These are phyloP conservation scores for Tilletia horrida DNA, from an alignment of 1,284 basidiomycete species.

Conservation along the genomic window DNA sequence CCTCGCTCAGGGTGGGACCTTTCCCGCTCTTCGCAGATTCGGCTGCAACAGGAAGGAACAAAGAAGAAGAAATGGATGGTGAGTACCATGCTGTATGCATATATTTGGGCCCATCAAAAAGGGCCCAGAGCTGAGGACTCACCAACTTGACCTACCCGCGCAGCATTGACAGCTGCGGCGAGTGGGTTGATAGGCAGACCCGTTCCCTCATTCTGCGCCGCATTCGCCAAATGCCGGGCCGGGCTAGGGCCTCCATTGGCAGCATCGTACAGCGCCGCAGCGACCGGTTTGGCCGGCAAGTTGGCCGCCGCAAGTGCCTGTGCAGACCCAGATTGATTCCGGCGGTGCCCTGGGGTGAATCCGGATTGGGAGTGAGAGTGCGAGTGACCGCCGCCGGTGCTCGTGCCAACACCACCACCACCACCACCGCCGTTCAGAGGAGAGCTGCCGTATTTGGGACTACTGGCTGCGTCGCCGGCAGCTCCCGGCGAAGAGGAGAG, in stretches of 20 bases:
- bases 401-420: conserved; percentile 4
- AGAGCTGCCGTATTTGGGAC: conserved; percentile 11
- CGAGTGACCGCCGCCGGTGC: not conserved
- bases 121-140: not conserved
- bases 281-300: conserved; percentile 45
- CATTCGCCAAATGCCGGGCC: conserved; percentile 35
- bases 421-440: not conserved
- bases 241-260: conserved; percentile 47
- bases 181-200: conserved; percentile 13
- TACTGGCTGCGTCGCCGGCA: conserved; percentile 16
- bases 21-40: conserved; percentile 7
- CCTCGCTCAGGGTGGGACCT: conserved; percentile 2
- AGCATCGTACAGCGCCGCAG: conserved; percentile 47
- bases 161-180: conserved; percentile 9
- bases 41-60: not conserved
- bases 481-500: conserved; percentile 30
- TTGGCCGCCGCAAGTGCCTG: conserved; percentile 24
- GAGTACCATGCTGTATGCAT: not conserved
- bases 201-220: conserved; percentile 16
- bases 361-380: conserved; percentile 24
- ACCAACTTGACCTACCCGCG: conserved; percentile 7
- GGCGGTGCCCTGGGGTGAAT: conserved; percentile 37
- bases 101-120: not conserved
- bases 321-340: conserved; percentile 39
- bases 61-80: not conserved